Base-by-base conservation (phyloP, 2,329 filamentous ascomycete species). In the Aspergillus versicolor region DNA sequence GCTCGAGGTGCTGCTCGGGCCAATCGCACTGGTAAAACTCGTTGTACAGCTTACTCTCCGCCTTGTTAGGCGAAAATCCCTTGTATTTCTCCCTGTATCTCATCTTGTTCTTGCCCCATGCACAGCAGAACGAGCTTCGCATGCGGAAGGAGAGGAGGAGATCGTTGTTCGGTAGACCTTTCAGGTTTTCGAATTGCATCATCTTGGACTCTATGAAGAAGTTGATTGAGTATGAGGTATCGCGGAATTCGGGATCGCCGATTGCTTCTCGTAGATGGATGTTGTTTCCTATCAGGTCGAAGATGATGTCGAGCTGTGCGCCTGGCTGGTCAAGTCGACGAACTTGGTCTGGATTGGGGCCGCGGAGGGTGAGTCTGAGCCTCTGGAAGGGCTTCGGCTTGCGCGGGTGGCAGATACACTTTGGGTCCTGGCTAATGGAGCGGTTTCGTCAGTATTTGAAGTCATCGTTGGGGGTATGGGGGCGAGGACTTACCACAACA, bases 151-250 rank as follows among this genome's bases (percentile, higher is more conserved):
- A 63, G 4, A 71, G 58, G 12, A 67, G 55, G 12, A 73, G 60
- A 8, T 67, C 69, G 54, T 64, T 61, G 27, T 71, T 65, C 3
- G 54, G 38, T n/a, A 70, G 65, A 4, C 68, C 68, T 48, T 66
- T 58, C 9, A 72, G 56, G 45, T 72, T 70, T 13, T 63, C 17
- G n/a, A 73, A 65, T 7, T 56, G 53, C 46, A 62, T 60, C 49
- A 65, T 65, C 19, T 37, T 54, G 9, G 42, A 50, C 40, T 64
- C 62, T 30, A 70, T 57, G 3, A 55, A 55, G 21, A 62, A 32
- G 24, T 51, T 41, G 40, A 59, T 54, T 7, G 32, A 48, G 54
- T 57, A 61, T 19, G 40, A 52, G 24, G 52, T 56, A 9, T 60
- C 49, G 11, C 54, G 49, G 17, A 24, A 32, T n/a, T 50, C 24